Evolutionary conservation across 306 rosid species (phyloP), one percentile per base, ranked within the genome.

Genomic region (Lupinus albus): DNA sequence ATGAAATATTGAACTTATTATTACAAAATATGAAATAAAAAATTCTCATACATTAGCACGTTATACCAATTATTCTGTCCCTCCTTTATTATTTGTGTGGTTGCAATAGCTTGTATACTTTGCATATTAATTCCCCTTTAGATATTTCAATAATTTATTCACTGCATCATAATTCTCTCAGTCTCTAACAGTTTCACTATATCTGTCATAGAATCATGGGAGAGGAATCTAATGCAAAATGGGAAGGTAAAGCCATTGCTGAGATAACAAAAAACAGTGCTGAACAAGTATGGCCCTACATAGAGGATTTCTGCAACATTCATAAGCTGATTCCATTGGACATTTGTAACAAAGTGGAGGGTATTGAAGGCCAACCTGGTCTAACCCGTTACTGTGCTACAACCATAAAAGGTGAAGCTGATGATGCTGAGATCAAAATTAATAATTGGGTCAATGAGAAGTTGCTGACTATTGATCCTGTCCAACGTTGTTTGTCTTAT

Each of bases 281-380:
- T 9, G 65, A 77, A 13, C 32, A 68, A 21, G 81, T 14, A 9
- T 89, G 96, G 91, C 5, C 50, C 0, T 9, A 47, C 6, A 9
- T 89, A 2, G 78, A 76, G 72, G 91, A 87, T 76, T 89, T 85
- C 72, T 87, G 87, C 85, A 83, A 67, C 81, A 0, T 85, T 0
- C 79, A 83, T 53, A 83, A 74, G 18, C 76, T 68, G 76, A 12
- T 81, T 30, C 80, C 85, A 2, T 0, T 85, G 4, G 84, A 77
- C 36, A 85, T 79, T 5, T 85, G 85, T 51, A 41, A 53, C 74
- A 81, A 50, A 8, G 66, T 80, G 0, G 91, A 89, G 1, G 82
- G 85, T 0, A 1, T 60, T 64, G 21, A 64, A 0, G 86, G 83
- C 6, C 77, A 78, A 73, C 85, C 85, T 6, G 90, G 88, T 1